These are phyloP conservation scores for Eucalyptus melliodora DNA, from an alignment of 345 rosid genomes.

Conservation along the genomic window DNA sequence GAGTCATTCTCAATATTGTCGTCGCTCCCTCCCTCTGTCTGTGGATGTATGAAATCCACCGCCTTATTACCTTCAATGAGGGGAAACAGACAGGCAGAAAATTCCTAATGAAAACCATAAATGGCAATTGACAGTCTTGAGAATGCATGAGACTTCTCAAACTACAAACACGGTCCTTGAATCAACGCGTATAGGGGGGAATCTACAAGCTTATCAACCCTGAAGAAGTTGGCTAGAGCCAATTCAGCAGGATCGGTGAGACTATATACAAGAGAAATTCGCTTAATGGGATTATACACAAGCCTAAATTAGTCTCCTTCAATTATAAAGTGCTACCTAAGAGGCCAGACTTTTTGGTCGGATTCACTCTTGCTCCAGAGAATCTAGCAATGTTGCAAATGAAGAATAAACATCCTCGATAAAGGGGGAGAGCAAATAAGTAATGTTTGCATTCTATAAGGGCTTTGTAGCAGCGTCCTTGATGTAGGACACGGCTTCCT, in stretches of 20 bases:
- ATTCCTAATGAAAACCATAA: not conserved
- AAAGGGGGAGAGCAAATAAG: not conserved
- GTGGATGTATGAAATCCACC: not conserved
- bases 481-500: constrained; percentile 59
- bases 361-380: not conserved
- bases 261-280: not conserved
- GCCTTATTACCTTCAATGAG: not conserved
- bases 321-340: not conserved
- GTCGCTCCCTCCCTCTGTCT: not conserved
- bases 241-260: not conserved
- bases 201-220: not conserved
- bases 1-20: not conserved
- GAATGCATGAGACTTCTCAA: not conserved
- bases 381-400: not conserved
- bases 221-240: not conserved
- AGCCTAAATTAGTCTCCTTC: not conserved
- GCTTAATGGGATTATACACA: not conserved
- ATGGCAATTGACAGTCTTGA: not conserved
- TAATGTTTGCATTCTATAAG: not conserved
- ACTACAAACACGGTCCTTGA: not conserved
- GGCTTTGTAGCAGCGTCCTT: constrained; percentile 39
- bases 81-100: not conserved
- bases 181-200: not conserved
- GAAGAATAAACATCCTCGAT: not conserved
- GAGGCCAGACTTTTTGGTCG: not conserved